phyloP scores from a whole-genome alignment of 768 basidiomycete genomes.

The Imleria badia region DNA sequence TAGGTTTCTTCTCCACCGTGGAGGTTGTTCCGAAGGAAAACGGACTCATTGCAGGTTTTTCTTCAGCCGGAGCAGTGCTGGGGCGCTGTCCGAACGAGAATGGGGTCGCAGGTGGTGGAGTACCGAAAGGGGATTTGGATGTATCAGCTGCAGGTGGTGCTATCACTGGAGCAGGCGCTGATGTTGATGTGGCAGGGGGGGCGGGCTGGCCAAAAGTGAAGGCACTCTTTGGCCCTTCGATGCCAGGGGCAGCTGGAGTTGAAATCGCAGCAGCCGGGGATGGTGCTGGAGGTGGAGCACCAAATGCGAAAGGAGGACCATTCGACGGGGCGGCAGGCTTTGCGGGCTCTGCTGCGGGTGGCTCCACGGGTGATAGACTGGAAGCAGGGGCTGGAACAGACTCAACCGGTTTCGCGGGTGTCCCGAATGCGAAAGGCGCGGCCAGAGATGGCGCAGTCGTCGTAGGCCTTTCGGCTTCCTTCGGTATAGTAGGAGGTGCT shows the following conservation, averaged over 20 bases:
- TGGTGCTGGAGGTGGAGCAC: constrained; percentile 15
- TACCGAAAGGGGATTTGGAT: constrained; percentile 44
- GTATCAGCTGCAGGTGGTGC: constrained; percentile 30
- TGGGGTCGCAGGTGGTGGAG: constrained; percentile 22
- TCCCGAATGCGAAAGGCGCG: constrained; percentile 32
- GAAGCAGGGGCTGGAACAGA: constrained; percentile 8
- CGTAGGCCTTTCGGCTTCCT: constrained; percentile 18
- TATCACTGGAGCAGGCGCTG: constrained; percentile 6
- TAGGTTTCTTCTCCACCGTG: constrained; percentile 35
- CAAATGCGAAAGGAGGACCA: constrained; percentile 28
- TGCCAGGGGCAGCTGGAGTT: constrained; percentile 12
- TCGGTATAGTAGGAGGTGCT: constrained; percentile 10
- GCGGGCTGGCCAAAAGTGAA: constrained; percentile 35
- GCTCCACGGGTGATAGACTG: constrained; percentile 10
- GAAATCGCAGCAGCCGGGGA: not conserved
- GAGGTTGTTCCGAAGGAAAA: constrained; percentile 36
- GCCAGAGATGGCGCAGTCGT: constrained; percentile 4
- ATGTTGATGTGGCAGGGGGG: constrained; percentile 2
- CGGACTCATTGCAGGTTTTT: constrained; percentile 18
- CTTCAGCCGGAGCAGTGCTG: constrained; percentile 22
- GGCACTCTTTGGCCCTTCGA: constrained; percentile 32
- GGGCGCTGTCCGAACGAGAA: constrained; percentile 47
- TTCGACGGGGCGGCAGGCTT: constrained; percentile 8
- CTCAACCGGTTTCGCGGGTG: constrained; percentile 22
- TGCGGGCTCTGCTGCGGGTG: constrained; percentile 1